Conservation (phyloP, 2,329 filamentous ascomycete species). For the Endothia cerciana region DNA sequence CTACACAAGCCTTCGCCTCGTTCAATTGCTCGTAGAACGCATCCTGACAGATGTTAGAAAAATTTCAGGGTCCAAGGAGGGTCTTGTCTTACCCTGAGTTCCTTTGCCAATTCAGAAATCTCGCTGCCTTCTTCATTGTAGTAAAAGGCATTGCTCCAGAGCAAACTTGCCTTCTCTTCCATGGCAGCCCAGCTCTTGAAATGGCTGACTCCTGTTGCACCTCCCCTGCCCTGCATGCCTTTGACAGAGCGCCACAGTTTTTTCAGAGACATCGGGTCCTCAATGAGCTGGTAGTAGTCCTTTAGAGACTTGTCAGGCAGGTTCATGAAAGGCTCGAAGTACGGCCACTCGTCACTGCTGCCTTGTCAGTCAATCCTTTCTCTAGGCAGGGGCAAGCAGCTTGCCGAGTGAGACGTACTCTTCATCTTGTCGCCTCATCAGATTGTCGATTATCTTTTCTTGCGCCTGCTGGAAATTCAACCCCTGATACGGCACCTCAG, state of each 20-base stretch:
- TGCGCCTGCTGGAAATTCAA: slow-evolving; percentile 83
- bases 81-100: slow-evolving; percentile 68
- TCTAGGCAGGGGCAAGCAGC: not conserved
- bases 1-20: slow-evolving; percentile 72
- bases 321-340: slow-evolving; percentile 75
- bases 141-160: slow-evolving; percentile 86
- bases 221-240: slow-evolving; percentile 70
- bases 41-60: slow-evolving; percentile 50
- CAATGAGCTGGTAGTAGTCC: slow-evolving; percentile 87
- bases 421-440: slow-evolving; percentile 70
- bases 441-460: slow-evolving; percentile 78
- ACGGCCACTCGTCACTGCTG: slow-evolving; percentile 68
- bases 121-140: slow-evolving; percentile 94
- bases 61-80: not conserved
- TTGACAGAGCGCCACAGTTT: slow-evolving; percentile 77
- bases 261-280: slow-evolving; percentile 77
- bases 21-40: slow-evolving; percentile 70
- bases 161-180: slow-evolving; percentile 75
- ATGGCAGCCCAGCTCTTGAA: slow-evolving; percentile 84
- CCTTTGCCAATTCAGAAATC: slow-evolving; percentile 75
- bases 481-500: slow-evolving; percentile 66
- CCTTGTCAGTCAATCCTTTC: slow-evolving; percentile 32
- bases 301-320: slow-evolving; percentile 75
- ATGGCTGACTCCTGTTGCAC: slow-evolving; percentile 65
- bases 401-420: slow-evolving; percentile 49